Percentiles rank a stretch among this genome's conserved stretches.
Evolutionary conservation across 495 filamentous ascomycete species (phyloP).

Genomic region (Hypoxylon lenormandii): DNA sequence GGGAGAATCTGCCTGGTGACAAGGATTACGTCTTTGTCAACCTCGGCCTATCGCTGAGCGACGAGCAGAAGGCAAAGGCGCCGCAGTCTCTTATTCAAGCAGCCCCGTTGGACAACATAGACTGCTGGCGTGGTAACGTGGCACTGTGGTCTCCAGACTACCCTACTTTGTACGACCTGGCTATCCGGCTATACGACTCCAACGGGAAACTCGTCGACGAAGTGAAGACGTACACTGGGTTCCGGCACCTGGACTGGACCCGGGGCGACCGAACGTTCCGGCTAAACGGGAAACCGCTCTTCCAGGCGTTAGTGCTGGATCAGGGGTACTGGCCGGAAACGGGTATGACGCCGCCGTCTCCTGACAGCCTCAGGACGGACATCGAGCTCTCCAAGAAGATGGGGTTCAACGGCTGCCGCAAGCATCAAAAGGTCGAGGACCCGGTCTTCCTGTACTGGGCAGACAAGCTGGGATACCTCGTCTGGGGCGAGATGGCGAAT

Average conservation of each 20-base stretch:
- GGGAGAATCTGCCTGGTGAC: constrained; percentile 46
- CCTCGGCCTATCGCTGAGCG: constrained; percentile 60
- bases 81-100: constrained; percentile 32
- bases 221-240: constrained; percentile 70
- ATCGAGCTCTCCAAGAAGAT: constrained; percentile 67
- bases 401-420: constrained; percentile 71
- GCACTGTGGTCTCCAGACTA: constrained; percentile 68
- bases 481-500: constrained; percentile 56
- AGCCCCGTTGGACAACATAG: constrained; percentile 33
- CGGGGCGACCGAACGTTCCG: constrained; percentile 64
- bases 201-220: constrained; percentile 59
- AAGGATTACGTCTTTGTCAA: constrained; percentile 59
- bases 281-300: constrained; percentile 69
- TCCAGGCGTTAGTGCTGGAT: constrained; percentile 69
- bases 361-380: constrained; percentile 67
- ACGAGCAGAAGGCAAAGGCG: constrained; percentile 49
- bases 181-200: constrained; percentile 53
- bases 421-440: constrained; percentile 63
- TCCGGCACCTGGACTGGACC: constrained; percentile 66
- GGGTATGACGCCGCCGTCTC: constrained; percentile 65
- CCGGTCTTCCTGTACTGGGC: constrained; percentile 56
- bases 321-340: constrained; percentile 74
- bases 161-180: constrained; percentile 68
- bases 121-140: constrained; percentile 48
- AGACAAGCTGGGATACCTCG: constrained; percentile 51